Evolutionary conservation across 2,329 filamentous ascomycete genomes (phyloP).

Genomic region (Chalaropsis ovoidea): DNA sequence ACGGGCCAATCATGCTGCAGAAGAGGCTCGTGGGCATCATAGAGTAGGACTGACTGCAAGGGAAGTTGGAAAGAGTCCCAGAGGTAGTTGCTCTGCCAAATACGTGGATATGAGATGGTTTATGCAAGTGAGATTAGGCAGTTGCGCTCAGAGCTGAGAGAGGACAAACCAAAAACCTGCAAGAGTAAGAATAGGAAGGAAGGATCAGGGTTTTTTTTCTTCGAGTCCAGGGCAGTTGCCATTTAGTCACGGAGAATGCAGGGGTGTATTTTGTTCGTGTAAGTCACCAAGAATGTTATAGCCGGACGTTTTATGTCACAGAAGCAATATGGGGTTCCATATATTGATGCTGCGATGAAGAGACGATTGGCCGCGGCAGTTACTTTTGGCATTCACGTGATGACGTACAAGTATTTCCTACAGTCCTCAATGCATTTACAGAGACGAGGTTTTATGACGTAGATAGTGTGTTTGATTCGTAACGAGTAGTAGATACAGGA

Average conservation of each 20-base stretch:
- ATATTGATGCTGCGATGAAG: too few species aligned
- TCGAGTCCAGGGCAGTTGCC: not conserved
- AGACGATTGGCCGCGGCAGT: not conserved
- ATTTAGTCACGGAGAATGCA: not conserved
- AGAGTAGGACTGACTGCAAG: not conserved
- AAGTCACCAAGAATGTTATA: not conserved
- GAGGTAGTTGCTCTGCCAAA: not conserved
- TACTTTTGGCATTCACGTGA: not conserved
- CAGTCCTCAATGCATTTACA: not conserved
- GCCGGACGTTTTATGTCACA: not conserved
- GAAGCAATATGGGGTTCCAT: not conserved
- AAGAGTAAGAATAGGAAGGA: not conserved
- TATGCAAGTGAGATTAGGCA: not conserved
- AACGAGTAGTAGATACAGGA: slow-evolving; percentile 2
- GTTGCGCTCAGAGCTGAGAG: slow-evolving; percentile 7
- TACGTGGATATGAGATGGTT: not conserved
- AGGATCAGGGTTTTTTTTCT: not conserved
- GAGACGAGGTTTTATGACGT: not conserved
- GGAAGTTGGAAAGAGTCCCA: too few species aligned
- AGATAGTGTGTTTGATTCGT: not conserved
- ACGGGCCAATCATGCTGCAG: not conserved
- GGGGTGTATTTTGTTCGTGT: not conserved
- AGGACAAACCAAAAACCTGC: not conserved
- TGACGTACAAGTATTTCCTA: not conserved
- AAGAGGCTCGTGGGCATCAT: not conserved